phyloP scores from a whole-genome alignment of 495 filamentous ascomycete genomes.

The Penicillium bovifimosum region DNA sequence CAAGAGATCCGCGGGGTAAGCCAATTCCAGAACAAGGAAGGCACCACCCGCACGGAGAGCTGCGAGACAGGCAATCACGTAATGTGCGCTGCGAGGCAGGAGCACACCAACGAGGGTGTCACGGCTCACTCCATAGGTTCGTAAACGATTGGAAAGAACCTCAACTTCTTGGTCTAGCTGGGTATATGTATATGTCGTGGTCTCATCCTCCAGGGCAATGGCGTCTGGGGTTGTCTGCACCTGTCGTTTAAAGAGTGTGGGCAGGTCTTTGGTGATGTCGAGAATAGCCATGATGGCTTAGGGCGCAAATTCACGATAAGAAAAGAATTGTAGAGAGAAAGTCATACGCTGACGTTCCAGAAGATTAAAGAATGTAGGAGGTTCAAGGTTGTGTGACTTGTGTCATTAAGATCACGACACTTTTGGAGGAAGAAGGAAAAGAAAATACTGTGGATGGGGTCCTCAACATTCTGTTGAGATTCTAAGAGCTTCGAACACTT shows the following conservation, averaged over 20 bases:
- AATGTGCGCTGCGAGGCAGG: conserved; percentile 60
- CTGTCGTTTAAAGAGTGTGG: conserved; percentile 55
- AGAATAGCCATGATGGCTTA: conserved; percentile 45
- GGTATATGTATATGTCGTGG: conserved; percentile 51
- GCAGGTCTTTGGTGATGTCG: conserved; percentile 57
- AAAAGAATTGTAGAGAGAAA: background rate
- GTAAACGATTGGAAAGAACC: conserved; percentile 48
- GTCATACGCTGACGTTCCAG: background rate
- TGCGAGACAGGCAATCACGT: conserved; percentile 64
- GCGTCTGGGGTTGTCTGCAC: conserved; percentile 52
- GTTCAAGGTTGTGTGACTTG: background rate
- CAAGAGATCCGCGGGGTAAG: conserved; percentile 59
- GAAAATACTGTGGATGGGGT: background rate
- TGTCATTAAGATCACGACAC: background rate
- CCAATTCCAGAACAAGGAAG: conserved; percentile 65
- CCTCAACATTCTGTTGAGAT: conserved; percentile 1
- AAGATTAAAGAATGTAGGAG: background rate
- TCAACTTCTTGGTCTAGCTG: conserved; percentile 56
- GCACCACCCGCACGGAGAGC: conserved; percentile 62
- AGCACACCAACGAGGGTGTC: conserved; percentile 61
- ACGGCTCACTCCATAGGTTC: conserved; percentile 52
- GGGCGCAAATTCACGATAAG: background rate
- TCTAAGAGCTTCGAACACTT: background rate
- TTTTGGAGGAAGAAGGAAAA: background rate
- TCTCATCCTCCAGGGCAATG: conserved; percentile 57